phyloP scores from a whole-genome alignment of 345 rosid species.

The Gossypium longicalyx region DNA sequence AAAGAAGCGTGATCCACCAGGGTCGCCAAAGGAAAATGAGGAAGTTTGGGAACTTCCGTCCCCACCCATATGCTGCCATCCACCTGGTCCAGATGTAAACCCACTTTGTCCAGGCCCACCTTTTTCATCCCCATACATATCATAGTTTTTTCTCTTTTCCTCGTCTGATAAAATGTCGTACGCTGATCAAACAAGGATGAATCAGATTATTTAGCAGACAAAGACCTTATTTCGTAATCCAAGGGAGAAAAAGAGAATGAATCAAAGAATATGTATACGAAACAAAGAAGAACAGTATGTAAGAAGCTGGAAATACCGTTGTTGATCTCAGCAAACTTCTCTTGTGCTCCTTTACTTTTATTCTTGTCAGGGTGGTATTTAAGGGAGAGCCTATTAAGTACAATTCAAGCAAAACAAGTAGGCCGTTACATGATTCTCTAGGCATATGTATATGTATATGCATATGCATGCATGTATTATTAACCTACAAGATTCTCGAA shows the following conservation, averaged over 20 bases:
- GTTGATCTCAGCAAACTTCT: slow-evolving; percentile 83
- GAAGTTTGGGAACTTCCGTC: slow-evolving; percentile 57
- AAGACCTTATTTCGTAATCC: neutral
- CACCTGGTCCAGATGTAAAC: slow-evolving; percentile 61
- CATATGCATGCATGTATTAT: neutral
- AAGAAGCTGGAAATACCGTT: slow-evolving; percentile 49
- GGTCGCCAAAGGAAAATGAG: slow-evolving; percentile 73
- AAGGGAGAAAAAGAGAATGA: neutral
- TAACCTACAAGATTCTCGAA: too few relatives aligned
- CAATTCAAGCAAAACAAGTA: neutral
- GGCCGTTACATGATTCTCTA: neutral
- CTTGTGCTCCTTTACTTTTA: slow-evolving; percentile 76
- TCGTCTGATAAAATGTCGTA: slow-evolving; percentile 88
- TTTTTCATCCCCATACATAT: slow-evolving; percentile 81
- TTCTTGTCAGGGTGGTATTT: slow-evolving; percentile 92
- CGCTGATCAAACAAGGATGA: slow-evolving; percentile 42
- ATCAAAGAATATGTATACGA: neutral
- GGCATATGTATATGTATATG: too few relatives aligned
- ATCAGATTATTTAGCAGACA: slow-evolving; percentile 1
- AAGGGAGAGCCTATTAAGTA: slow-evolving; percentile 66
- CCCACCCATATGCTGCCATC: slow-evolving; percentile 69
- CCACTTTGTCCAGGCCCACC: slow-evolving; percentile 64
- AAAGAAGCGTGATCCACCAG: slow-evolving; percentile 41
- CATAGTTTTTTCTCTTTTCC: slow-evolving; percentile 81
- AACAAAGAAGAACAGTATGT: neutral